A percentile compares a stretch with the other conserved stretches of the same genome.
Evolutionary conservation across 208 protist species (phyloP).

Genomic region (Acanthamoeba rhysodes): DNA sequence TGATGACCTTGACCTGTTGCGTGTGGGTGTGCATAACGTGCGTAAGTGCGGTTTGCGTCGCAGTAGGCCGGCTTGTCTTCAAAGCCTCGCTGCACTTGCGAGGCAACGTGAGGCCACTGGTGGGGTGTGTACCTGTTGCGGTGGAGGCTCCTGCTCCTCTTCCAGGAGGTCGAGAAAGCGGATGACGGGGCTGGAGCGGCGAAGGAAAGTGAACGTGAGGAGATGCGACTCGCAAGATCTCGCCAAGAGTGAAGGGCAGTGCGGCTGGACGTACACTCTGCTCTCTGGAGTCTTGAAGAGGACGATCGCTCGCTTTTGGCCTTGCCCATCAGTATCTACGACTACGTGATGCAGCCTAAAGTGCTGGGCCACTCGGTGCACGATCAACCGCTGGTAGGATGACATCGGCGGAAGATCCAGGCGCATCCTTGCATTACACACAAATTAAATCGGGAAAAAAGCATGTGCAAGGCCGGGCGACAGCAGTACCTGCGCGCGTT

Average conservation of each 20-base stretch:
- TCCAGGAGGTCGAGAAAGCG: conserved; percentile 28
- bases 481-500: neutral
- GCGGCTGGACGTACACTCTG: neutral
- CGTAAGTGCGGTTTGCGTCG: too few species aligned
- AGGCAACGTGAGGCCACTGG: too few species aligned
- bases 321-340: conserved; percentile 47
- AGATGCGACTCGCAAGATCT: too few species aligned
- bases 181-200: neutral
- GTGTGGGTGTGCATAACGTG: neutral
- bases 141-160: conserved; percentile 20
- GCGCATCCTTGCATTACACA: neutral
- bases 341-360: conserved; percentile 62
- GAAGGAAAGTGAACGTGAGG: neutral
- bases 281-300: conserved; percentile 66
- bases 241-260: neutral
- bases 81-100: too few species aligned
- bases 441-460: neutral
- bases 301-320: conserved; percentile 62
- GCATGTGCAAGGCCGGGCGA: neutral
- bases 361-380: conserved; percentile 69
- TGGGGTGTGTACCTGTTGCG: neutral
- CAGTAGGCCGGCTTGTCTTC: too few species aligned
- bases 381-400: conserved; percentile 76
- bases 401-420: conserved; percentile 62
- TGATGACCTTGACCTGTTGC: conserved; percentile 24